phyloP scores from a whole-genome alignment of 768 basidiomycete species.

The Saitozyma sp. region DNA sequence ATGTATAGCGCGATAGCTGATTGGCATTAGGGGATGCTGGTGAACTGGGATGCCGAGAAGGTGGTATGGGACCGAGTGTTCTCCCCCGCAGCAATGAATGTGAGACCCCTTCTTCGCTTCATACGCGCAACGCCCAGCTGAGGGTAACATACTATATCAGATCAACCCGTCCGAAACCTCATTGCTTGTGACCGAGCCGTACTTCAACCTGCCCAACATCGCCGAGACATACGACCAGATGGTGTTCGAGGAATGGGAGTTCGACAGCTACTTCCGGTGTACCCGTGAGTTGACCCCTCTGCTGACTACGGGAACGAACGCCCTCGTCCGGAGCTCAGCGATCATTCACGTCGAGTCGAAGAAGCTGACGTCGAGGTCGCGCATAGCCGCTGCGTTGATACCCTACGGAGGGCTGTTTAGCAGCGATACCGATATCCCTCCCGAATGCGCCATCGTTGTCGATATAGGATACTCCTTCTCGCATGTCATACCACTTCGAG shows the following conservation, averaged over 20 bases:
- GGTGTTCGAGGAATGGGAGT: constrained; percentile 95
- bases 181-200: constrained; percentile 87
- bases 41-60: constrained; percentile 95
- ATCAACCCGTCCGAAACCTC: constrained; percentile 71
- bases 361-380: not conserved
- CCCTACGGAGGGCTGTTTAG: constrained; percentile 72
- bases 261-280: constrained; percentile 74
- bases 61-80: constrained; percentile 91
- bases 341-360: not conserved
- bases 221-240: constrained; percentile 94
- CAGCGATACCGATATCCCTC: constrained; percentile 53
- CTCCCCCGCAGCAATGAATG: constrained; percentile 68
- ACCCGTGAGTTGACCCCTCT: constrained; percentile 64
- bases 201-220: constrained; percentile 88
- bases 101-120: constrained; percentile 40
- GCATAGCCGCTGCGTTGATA: constrained; percentile 72
- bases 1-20: not conserved
- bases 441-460: constrained; percentile 78
- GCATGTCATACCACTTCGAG: constrained; percentile 80
- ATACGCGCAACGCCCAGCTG: not conserved
- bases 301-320: not conserved
- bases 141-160: constrained; percentile 52
- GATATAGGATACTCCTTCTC: constrained; percentile 94
- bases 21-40: constrained; percentile 71
- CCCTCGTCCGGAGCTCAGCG: not conserved